Evolutionary conservation across 192 early-diverging fungal species (phyloP), one percentile per base, ranked within the genome.

Genomic region (Diversispora eburnea): DNA sequence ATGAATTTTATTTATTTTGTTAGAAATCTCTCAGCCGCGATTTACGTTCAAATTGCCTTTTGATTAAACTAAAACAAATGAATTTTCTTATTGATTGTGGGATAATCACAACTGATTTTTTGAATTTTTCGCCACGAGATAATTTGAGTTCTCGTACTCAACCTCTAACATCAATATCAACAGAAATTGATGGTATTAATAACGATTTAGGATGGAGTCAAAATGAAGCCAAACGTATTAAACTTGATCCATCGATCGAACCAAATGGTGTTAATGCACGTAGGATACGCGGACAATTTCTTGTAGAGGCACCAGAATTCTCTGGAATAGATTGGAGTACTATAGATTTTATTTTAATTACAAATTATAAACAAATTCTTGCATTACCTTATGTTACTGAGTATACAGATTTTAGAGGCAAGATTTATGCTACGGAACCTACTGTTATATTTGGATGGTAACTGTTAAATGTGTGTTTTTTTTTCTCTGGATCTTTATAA

Each of bases 371-470:
- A 65, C 85, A 91, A 64, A 89, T 91, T 83, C 78, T 89, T 22
- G 88, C 89, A 57, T 80, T 96, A 41, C 94, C 94, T 17, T 96
- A 85, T 75, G 78, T 94, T 42, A 94, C 91, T 1, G 93, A 94
- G 54, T 94, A 91, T 81, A 86, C 89, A 1, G 87, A 84, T 22
- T 96, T 93, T 76, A 81, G 86, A 22, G 92, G 92, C 3, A 84
- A 82, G 6, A 86, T 96, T 4, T 89, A 87, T 79, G 91, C 90
- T 3, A 94, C 93, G 0, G 94, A 93, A 77, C 91, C 92, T 0
- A 89, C 91, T 1, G 86, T 92, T 77, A 86, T 85, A 47, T 93
- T 92, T 82, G 92, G 89, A 73, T 71, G 88, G 87, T 90, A 77
- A 61, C n/a, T 48, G 25, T 70, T 57, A 20, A 52, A 39, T 19